phyloP scores from a whole-genome alignment of 306 rosid species.

The Arachis stenosperma region DNA sequence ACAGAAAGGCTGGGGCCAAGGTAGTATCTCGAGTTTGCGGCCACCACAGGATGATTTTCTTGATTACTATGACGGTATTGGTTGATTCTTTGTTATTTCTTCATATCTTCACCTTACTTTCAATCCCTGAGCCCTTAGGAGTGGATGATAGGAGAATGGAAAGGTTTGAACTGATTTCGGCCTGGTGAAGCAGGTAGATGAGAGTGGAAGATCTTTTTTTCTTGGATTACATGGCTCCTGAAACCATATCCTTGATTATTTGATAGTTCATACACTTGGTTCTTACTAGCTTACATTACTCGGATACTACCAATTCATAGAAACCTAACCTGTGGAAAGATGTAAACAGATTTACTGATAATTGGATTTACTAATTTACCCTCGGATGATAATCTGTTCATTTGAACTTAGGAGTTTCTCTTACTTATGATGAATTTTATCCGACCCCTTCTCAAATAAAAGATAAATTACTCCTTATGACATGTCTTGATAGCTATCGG shows the following conservation, averaged over 20 bases:
- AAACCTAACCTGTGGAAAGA: neutral
- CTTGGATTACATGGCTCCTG: neutral
- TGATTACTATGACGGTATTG: slow-evolving; percentile 57
- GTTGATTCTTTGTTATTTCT: slow-evolving; percentile 25
- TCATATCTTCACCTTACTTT: slow-evolving; percentile 4
- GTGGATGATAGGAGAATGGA: neutral
- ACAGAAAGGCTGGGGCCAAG: slow-evolving; percentile 88
- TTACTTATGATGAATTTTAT: neutral
- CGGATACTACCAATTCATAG: slow-evolving; percentile 32
- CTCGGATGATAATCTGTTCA: neutral
- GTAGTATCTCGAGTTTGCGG: slow-evolving; percentile 55
- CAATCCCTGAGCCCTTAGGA: slow-evolving; percentile 1
- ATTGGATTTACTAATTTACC: neutral
- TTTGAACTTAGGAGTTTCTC: neutral
- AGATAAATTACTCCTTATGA: too few species aligned
- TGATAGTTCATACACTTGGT: neutral
- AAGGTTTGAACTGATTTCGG: slow-evolving; percentile 20
- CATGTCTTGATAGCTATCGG: too few species aligned
- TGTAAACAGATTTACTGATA: neutral
- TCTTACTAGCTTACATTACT: slow-evolving; percentile 47
- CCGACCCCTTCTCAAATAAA: too few species aligned
- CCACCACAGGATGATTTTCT: slow-evolving; percentile 48
- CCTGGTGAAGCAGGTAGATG: neutral
- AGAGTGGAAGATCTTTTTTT: neutral
- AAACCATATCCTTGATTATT: neutral